Conservation (phyloP, 441 rosid species). For the Macaranga tanarius region DNA sequence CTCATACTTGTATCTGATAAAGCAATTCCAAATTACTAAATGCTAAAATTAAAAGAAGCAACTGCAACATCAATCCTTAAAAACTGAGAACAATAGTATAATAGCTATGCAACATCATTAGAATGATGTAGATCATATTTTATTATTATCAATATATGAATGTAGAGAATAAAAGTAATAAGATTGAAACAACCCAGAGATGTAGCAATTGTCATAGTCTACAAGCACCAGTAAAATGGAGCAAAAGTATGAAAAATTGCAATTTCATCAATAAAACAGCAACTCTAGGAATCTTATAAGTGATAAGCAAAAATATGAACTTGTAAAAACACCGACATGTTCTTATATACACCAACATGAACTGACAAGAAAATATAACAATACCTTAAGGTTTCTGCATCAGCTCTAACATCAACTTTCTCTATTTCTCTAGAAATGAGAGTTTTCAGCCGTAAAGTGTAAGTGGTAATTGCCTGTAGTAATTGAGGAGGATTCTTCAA, state of each 20-base stretch:
- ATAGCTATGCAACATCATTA: neutral
- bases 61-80: conserved; percentile 2
- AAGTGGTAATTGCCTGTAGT: conserved; percentile 74
- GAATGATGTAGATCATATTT: neutral
- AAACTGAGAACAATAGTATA: neutral
- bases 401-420: conserved; percentile 87
- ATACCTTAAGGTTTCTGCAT: conserved; percentile 79
- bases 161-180: neutral
- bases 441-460: conserved; percentile 61
- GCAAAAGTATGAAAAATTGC: neutral
- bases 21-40: conserved; percentile 23
- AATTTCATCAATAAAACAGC: neutral
- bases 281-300: neutral
- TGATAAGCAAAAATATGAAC: neutral
- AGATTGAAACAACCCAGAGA: neutral
- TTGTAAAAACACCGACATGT: conserved; percentile 5
- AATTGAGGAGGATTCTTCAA: conserved; percentile 74
- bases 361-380: conserved; percentile 5
- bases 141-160: neutral
- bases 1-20: conserved; percentile 76
- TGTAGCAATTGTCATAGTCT: neutral
- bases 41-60: conserved; percentile 14
- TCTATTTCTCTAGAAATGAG: conserved; percentile 79
- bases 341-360: neutral
- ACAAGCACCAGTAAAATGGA: neutral